These are phyloP conservation scores for Lolium perenne DNA, from an alignment of 176 grass and related monocot species.

Conservation along the genomic window DNA sequence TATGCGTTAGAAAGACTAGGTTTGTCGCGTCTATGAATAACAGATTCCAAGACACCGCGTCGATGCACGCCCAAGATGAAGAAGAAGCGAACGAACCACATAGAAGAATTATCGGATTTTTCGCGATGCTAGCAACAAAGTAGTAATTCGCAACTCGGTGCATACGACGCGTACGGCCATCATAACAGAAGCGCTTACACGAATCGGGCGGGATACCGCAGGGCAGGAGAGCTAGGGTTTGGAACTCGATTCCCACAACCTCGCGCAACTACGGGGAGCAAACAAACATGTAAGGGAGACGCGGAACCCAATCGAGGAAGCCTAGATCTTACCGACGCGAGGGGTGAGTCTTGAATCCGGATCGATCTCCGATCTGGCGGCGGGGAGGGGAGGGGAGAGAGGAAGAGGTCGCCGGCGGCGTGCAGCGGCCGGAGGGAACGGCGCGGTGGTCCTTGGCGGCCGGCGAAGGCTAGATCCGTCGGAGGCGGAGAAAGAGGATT, in stretches of 20 bases:
- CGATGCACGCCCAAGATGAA: constrained; percentile 16
- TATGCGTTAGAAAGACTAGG: neutral
- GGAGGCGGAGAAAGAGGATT: neutral
- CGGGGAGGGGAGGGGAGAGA: neutral
- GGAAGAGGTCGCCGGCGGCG: neutral
- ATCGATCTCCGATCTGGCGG: neutral
- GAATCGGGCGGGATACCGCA: neutral
- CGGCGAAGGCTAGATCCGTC: neutral
- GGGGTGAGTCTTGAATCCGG: neutral
- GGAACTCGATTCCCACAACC: neutral
- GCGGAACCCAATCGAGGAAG: neutral
- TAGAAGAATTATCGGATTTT: neutral
- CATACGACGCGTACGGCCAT: too few species aligned
- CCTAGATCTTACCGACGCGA: neutral
- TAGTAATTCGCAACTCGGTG: neutral
- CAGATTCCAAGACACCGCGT: neutral
- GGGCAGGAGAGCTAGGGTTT: constrained; percentile 25
- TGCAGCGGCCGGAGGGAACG: neutral
- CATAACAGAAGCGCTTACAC: neutral
- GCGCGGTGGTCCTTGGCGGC: neutral
- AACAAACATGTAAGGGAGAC: neutral
- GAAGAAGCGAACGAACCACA: neutral
- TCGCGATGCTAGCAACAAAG: neutral
- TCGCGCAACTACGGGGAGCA: neutral
- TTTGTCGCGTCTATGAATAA: neutral